A percentile compares a stretch with the other conserved stretches of the same genome.
These are phyloP conservation scores for Nepenthes mirabilis DNA, from an alignment of 148 eudicot species.

Conservation along the genomic window DNA sequence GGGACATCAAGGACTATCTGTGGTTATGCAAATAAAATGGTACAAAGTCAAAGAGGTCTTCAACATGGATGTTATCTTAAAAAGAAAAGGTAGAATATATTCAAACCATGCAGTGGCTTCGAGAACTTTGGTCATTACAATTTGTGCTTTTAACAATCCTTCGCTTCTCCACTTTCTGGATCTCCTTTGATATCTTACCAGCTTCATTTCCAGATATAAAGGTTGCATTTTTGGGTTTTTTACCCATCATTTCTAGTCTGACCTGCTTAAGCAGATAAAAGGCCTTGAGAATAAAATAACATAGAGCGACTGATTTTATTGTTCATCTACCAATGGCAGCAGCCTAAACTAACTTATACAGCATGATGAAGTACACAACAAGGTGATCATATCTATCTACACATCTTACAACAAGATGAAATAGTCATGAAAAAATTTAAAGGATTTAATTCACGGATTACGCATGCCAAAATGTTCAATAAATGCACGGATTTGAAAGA, in stretches of 20 bases:
- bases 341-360: not conserved
- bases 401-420: not conserved
- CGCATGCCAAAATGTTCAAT: no score
- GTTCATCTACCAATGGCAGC: not conserved
- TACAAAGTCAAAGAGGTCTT: not conserved
- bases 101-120: slow-evolving; percentile 96
- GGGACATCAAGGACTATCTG: slow-evolving; percentile 95
- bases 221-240: slow-evolving; percentile 94
- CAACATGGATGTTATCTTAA: not conserved
- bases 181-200: slow-evolving; percentile 88
- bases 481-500: no score
- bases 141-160: slow-evolving; percentile 83
- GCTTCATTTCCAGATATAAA: slow-evolving; percentile 93
- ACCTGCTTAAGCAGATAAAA: slow-evolving; percentile 33
- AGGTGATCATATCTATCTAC: not conserved
- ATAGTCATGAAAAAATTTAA: no score
- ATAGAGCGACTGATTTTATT: not conserved
- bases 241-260: slow-evolving; percentile 89
- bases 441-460: no score
- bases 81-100: not conserved
- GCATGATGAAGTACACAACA: not conserved
- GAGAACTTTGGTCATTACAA: slow-evolving; percentile 86
- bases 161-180: slow-evolving; percentile 92
- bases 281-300: not conserved
- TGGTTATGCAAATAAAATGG: not conserved